These are phyloP conservation scores for Podila horticola DNA, from an alignment of 192 early-diverging fungal species.

Conservation along the genomic window DNA sequence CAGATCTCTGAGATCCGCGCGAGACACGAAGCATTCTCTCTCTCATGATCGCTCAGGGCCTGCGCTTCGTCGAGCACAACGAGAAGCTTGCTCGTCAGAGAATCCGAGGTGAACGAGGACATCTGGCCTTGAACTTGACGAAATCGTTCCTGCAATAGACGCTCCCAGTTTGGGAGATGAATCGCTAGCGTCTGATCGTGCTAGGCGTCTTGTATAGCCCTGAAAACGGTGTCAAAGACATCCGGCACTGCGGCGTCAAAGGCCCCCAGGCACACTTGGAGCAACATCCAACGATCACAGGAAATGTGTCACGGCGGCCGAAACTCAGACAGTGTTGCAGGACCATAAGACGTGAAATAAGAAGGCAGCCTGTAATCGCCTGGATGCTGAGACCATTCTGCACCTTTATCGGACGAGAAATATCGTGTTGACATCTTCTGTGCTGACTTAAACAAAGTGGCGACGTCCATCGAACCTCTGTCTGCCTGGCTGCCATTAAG, in stretches of 20 bases:
- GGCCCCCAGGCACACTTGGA: conserved; percentile 48
- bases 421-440: conserved; percentile 24
- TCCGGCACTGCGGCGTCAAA: conserved; percentile 25
- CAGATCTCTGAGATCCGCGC: no score
- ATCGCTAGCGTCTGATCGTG: conserved; percentile 18
- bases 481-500: conserved; percentile 38
- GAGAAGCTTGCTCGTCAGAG: background rate
- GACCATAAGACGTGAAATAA: conserved; percentile 38
- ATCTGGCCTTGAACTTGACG: conserved; percentile 18
- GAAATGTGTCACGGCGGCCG: conserved; percentile 38
- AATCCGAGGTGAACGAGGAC: conserved; percentile 20
- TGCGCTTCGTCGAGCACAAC: no score
- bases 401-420: conserved; percentile 34
- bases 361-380: conserved; percentile 35
- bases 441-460: conserved; percentile 35
- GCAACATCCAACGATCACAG: conserved; percentile 45
- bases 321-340: conserved; percentile 39
- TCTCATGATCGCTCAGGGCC: no score
- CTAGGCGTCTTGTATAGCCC: conserved; percentile 13
- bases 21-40: no score
- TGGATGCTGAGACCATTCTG: conserved; percentile 48
- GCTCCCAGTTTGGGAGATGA: conserved; percentile 13
- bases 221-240: conserved; percentile 41
- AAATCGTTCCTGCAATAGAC: conserved; percentile 23
- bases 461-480: conserved; percentile 42